These are phyloP conservation scores for Suillus decipiens DNA, from an alignment of 768 basidiomycete species.

Conservation along the genomic window DNA sequence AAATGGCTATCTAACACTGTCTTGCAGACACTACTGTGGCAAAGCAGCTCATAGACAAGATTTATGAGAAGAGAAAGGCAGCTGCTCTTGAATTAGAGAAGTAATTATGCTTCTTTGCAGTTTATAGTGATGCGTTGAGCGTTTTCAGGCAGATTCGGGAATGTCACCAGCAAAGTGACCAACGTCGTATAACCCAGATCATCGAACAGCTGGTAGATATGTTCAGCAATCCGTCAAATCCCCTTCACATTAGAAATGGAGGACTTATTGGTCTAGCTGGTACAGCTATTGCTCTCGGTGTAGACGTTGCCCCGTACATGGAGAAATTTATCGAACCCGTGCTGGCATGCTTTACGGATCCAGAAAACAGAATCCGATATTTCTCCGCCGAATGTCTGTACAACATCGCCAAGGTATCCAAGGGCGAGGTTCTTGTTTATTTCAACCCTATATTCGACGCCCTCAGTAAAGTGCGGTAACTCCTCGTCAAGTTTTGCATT, in stretches of 20 bases:
- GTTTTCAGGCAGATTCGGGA: conserved; percentile 75
- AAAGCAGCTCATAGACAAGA: conserved; percentile 86
- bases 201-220: conserved; percentile 94
- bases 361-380: conserved; percentile 93
- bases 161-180: conserved; percentile 80
- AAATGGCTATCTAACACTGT: neutral
- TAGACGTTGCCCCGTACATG: conserved; percentile 93
- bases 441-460: conserved; percentile 99
- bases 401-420: conserved; percentile 97
- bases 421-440: conserved; percentile 94
- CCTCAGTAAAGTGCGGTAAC: conserved; percentile 76
- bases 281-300: conserved; percentile 94
- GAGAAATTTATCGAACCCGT: conserved; percentile 89
- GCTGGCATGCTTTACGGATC: conserved; percentile 88
- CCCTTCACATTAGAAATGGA: conserved; percentile 89
- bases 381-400: conserved; percentile 98
- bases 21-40: conserved; percentile 67
- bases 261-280: conserved; percentile 96
- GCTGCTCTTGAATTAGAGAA: conserved; percentile 96
- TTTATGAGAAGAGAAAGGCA: conserved; percentile 95
- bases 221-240: conserved; percentile 82
- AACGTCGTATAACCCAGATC: conserved; percentile 79
- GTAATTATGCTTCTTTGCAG: conserved; percentile 40
- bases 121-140: neutral
- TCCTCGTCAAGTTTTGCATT: conserved; percentile 11